Conservation (phyloP, 2,329 filamentous ascomycete genomes). For the Penicillium sp. region DNA sequence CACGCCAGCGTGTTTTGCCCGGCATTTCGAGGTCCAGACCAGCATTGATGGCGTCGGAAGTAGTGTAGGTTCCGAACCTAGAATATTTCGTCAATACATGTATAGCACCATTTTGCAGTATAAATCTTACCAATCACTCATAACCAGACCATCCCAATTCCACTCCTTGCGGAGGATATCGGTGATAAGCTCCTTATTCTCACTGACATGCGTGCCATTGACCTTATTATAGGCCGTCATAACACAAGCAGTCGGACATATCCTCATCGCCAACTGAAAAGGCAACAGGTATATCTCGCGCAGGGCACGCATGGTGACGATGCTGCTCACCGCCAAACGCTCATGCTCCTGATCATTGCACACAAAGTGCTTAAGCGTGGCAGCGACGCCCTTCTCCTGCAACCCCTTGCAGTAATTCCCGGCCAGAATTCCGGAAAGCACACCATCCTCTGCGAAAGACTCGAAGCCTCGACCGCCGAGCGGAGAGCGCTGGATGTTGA, state of each 20-base stretch:
- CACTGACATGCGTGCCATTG: slow-evolving; percentile 44
- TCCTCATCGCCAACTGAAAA: slow-evolving; percentile 53
- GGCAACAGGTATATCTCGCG: slow-evolving; percentile 57
- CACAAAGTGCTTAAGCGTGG: slow-evolving; percentile 75
- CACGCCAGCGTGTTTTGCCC: slow-evolving; percentile 39
- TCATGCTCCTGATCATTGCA: slow-evolving; percentile 42
- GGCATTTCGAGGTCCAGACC: slow-evolving; percentile 44
- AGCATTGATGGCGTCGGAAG: slow-evolving; percentile 38
- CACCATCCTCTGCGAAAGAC: slow-evolving; percentile 74
- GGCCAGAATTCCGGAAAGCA: slow-evolving; percentile 64
- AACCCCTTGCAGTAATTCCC: slow-evolving; percentile 63
- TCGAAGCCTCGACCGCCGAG: slow-evolving; percentile 80
- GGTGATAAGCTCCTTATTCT: slow-evolving; percentile 34
- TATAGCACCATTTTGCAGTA: no score
- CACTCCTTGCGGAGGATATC: slow-evolving; percentile 41
- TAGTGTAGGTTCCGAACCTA: slow-evolving; percentile 42
- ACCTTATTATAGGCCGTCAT: slow-evolving; percentile 55
- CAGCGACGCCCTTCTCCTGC: slow-evolving; percentile 64
- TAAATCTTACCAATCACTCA: slow-evolving; percentile 39
- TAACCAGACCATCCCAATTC: slow-evolving; percentile 40
- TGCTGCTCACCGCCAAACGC: slow-evolving; percentile 37
- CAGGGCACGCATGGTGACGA: slow-evolving; percentile 46
- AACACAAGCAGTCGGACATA: slow-evolving; percentile 48
- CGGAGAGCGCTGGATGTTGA: slow-evolving; percentile 73
- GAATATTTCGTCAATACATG: not conserved